These are phyloP conservation scores for Trichophyton schoenleinii DNA, from an alignment of 2,329 filamentous ascomycete genomes.

Conservation along the genomic window DNA sequence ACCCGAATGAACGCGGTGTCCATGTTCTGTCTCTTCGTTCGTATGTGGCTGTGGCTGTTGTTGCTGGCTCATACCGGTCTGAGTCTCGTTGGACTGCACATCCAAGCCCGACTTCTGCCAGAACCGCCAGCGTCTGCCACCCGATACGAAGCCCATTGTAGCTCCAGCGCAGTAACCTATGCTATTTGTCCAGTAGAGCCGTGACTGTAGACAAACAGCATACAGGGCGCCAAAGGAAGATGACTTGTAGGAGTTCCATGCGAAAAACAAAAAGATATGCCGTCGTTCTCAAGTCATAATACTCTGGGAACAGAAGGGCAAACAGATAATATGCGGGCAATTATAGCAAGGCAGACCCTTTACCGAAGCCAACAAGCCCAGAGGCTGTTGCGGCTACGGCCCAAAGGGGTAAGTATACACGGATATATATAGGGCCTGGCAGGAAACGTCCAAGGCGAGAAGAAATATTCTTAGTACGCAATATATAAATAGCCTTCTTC, in stretches of 20 bases:
- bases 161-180: not conserved
- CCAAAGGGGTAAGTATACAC: slow-evolving; percentile 1
- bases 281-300: not conserved
- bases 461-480: not conserved
- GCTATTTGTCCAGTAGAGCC: not conserved
- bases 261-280: not conserved
- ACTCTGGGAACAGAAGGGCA: not conserved
- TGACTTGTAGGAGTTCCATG: not conserved
- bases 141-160: not conserved
- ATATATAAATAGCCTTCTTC: not conserved
- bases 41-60: not conserved
- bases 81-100: not conserved
- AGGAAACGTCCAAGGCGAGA: not conserved
- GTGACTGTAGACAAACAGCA: too few relatives aligned
- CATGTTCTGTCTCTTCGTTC: not conserved
- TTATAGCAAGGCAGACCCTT: not conserved
- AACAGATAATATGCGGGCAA: not conserved
- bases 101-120: not conserved
- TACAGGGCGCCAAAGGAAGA: too few relatives aligned
- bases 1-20: not conserved
- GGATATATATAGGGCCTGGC: not conserved
- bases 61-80: not conserved
- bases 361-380: too few relatives aligned
- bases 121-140: not conserved
- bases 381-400: not conserved